These are phyloP conservation scores for Xylariaceae sp. DNA, from an alignment of 2,329 filamentous ascomycete genomes.

Conservation along the genomic window DNA sequence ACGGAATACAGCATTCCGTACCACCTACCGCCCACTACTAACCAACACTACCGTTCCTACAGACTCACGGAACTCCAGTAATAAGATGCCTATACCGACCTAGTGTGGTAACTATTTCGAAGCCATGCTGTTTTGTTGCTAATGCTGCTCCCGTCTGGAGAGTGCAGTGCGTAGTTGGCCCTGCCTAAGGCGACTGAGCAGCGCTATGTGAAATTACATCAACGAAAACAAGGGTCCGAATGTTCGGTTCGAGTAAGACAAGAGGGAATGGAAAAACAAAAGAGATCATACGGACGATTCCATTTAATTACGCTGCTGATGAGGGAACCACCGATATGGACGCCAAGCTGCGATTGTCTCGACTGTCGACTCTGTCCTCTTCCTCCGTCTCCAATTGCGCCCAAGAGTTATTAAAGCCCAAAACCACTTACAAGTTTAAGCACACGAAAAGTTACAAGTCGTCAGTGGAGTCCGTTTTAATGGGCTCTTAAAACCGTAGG, in stretches of 20 bases:
- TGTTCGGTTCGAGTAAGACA: neutral
- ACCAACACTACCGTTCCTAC: too few relatives aligned
- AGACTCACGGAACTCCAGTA: too few relatives aligned
- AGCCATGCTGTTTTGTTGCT: neutral
- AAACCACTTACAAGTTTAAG: too few relatives aligned
- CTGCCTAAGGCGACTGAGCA: neutral
- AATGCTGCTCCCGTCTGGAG: neutral
- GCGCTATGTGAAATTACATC: neutral
- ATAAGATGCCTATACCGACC: neutral
- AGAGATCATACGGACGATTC: neutral
- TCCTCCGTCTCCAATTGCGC: too few relatives aligned
- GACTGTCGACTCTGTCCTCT: too few relatives aligned
- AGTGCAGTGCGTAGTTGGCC: neutral
- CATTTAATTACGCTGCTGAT: neutral
- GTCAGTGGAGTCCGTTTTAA: too few relatives aligned
- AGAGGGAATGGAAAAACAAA: neutral
- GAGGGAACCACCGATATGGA: too few relatives aligned
- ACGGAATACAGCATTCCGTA: neutral
- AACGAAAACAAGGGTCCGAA: neutral
- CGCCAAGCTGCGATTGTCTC: too few relatives aligned
- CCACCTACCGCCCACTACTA: too few relatives aligned
- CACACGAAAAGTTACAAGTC: too few relatives aligned
- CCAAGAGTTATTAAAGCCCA: too few relatives aligned
- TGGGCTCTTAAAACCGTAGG: too few relatives aligned
- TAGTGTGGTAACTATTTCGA: neutral